These are phyloP conservation scores for Senna siamea DNA, from an alignment of 306 rosid genomes.

Conservation along the genomic window DNA sequence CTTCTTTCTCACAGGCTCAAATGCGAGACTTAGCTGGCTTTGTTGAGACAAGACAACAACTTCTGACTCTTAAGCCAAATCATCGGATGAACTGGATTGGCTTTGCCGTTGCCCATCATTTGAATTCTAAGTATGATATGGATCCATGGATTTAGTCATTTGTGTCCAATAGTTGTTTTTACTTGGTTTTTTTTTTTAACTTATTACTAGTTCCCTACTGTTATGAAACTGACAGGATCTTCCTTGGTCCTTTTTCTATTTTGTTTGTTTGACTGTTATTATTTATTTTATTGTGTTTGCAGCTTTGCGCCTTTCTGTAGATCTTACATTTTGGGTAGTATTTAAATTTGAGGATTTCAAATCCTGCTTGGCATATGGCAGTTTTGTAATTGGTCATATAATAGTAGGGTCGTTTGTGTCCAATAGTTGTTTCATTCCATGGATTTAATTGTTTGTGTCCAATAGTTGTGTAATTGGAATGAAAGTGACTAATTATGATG, in stretches of 20 bases:
- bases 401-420: no score
- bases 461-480: no score
- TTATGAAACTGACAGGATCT: not conserved
- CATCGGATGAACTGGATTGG: constrained; percentile 99
- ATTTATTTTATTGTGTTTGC: not conserved
- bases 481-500: not conserved
- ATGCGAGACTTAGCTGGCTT: constrained; percentile 95
- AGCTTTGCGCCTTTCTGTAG: not conserved
- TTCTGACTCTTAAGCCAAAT: constrained; percentile 84
- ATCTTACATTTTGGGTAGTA: not conserved
- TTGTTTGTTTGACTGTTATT: not conserved
- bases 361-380: not conserved
- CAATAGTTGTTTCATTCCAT: no score
- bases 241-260: not conserved
- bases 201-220: not conserved
- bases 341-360: not conserved
- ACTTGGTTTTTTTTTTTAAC: not conserved
- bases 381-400: not conserved
- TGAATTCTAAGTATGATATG: constrained; percentile 76
- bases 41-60: constrained; percentile 94
- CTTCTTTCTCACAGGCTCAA: constrained; percentile 72
- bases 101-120: constrained; percentile 91
- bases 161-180: not conserved
- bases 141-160: constrained; percentile 27
- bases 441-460: no score